Conservation (phyloP, 371 early-diverging fungal genomes). For the Circinella minor region DNA sequence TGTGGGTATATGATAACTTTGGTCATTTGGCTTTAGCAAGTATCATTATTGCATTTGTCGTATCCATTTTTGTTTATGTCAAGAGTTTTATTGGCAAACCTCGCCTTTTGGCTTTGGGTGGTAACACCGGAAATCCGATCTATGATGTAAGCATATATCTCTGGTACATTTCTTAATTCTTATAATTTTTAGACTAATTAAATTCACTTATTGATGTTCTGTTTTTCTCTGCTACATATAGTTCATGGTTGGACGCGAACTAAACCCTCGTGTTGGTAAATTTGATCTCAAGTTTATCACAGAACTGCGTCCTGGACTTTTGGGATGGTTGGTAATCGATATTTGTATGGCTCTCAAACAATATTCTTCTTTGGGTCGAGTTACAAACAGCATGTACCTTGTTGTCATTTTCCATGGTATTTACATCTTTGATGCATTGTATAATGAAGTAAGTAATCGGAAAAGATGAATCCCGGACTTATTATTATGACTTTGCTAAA, state of each 20-base stretch:
- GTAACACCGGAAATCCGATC: slow-evolving; percentile 88
- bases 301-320: slow-evolving; percentile 89
- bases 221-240: slow-evolving; percentile 8
- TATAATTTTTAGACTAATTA: too few species aligned
- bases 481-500: too few species aligned
- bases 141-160: slow-evolving; percentile 72
- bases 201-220: background rate
- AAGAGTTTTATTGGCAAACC: slow-evolving; percentile 71
- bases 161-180: background rate
- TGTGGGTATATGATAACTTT: slow-evolving; percentile 80
- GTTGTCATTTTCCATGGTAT: slow-evolving; percentile 77
- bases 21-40: slow-evolving; percentile 73
- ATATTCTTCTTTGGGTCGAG: slow-evolving; percentile 62
- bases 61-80: slow-evolving; percentile 75
- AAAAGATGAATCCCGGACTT: too few species aligned
- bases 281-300: slow-evolving; percentile 94
- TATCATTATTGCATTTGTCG: slow-evolving; percentile 62
- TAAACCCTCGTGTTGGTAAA: slow-evolving; percentile 84
- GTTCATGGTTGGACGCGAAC: slow-evolving; percentile 84
- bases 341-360: slow-evolving; percentile 80
- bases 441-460: slow-evolving; percentile 55
- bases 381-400: slow-evolving; percentile 82
- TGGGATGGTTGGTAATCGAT: slow-evolving; percentile 83
- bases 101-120: slow-evolving; percentile 78
- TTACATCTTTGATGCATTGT: slow-evolving; percentile 87